Conservation (phyloP, 176 grass and related monocot species). For the Saccharum spontaneum region DNA sequence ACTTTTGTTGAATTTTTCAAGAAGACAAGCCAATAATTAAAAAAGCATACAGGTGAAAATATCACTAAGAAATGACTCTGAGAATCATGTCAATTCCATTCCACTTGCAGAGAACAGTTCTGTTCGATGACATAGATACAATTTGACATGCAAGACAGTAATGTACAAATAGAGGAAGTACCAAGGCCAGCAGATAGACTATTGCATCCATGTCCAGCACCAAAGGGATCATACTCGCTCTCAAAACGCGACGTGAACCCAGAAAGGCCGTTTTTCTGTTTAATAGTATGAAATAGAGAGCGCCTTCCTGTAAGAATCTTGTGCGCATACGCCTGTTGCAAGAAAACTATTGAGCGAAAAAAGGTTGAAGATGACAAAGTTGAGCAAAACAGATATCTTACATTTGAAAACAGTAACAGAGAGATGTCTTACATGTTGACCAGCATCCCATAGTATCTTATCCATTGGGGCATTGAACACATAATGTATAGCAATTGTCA, state of each 20-base stretch:
- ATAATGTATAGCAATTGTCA: conserved; percentile 71
- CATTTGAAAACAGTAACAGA: neutral
- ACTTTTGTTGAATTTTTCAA: conserved; percentile 16
- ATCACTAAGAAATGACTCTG: neutral
- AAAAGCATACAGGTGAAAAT: neutral
- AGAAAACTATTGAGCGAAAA: conserved; percentile 17
- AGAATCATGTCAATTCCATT: neutral
- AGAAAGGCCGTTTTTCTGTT: conserved; percentile 62
- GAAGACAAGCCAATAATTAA: neutral
- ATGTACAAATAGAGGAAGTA: conserved; percentile 1
- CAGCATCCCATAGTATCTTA: conserved; percentile 87
- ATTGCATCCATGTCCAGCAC: conserved; percentile 81
- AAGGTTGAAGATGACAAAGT: neutral
- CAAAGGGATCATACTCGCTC: conserved; percentile 76
- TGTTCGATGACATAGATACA: neutral
- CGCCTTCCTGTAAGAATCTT: conserved; percentile 85
- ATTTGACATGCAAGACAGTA: neutral
- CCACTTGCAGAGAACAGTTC: neutral
- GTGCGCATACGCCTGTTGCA: conserved; percentile 69
- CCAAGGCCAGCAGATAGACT: conserved; percentile 79
- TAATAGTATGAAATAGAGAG: conserved; percentile 63
- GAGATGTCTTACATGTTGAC: conserved; percentile 49
- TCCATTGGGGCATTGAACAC: conserved; percentile 79
- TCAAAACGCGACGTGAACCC: conserved; percentile 76
- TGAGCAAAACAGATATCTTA: neutral